Evolutionary conservation across 208 protist genomes (phyloP).

Genomic region (Leishmania turanica): DNA sequence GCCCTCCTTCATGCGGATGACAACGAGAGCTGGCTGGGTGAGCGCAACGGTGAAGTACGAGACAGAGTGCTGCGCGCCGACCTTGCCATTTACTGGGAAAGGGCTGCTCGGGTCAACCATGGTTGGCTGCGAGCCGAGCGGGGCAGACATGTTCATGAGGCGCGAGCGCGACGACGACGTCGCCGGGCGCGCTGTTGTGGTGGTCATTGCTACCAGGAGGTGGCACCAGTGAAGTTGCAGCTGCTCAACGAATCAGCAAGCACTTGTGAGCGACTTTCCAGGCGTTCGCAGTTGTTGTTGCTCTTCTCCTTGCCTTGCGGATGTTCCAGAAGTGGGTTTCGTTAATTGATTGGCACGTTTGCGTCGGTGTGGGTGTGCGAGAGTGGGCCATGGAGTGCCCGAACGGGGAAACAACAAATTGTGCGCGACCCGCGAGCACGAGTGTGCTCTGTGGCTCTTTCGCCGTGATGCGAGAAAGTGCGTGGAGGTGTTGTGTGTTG

Average conservation of each 20-base stretch:
- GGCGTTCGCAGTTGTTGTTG: neutral
- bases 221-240: neutral
- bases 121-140: constrained; percentile 15
- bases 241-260: no score
- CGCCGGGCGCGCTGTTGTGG: neutral
- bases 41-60: constrained; percentile 68
- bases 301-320: neutral
- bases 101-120: constrained; percentile 24
- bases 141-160: constrained; percentile 10
- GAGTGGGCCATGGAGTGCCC: neutral
- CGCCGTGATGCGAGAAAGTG: neutral
- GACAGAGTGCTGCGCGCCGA: constrained; percentile 55
- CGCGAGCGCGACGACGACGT: constrained; percentile 8
- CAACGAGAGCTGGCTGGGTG: constrained; percentile 48
- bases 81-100: constrained; percentile 17
- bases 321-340: neutral
- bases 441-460: neutral
- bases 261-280: neutral
- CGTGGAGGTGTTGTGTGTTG: neutral
- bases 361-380: neutral
- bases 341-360: neutral
- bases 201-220: neutral
- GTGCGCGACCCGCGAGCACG: neutral
- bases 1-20: constrained; percentile 79
- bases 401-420: neutral